phyloP scores from a whole-genome alignment of 139 green algal species.

The Chlamydomonas sphaeroides region DNA sequence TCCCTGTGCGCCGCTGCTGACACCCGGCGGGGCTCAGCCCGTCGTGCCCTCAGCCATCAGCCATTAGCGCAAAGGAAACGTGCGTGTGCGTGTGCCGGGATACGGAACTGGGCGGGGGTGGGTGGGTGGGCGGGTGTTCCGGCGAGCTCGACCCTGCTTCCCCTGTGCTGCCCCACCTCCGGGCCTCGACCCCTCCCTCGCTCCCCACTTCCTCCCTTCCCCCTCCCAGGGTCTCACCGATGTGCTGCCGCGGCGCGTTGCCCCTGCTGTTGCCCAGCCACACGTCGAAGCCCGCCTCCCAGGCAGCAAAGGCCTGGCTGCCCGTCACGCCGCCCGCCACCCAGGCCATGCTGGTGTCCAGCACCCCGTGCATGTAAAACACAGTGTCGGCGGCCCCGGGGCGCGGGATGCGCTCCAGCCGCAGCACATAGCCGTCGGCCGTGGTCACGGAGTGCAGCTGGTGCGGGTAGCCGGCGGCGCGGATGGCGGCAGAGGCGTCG shows the following conservation, averaged over 20 bases:
- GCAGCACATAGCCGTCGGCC: slow-evolving; percentile 78
- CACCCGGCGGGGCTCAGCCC: too few species aligned
- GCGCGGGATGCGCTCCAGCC: slow-evolving; percentile 85
- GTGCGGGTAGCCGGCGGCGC: slow-evolving; percentile 63
- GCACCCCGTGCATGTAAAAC: slow-evolving; percentile 88
- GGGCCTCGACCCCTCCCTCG: too few species aligned
- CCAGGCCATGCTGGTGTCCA: slow-evolving; percentile 94
- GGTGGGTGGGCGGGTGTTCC: too few species aligned
- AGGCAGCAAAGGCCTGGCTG: slow-evolving; percentile 91
- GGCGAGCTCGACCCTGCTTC: too few species aligned
- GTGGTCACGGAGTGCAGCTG: slow-evolving; percentile 60
- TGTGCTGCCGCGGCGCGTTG: slow-evolving; percentile 84
- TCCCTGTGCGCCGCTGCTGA: too few species aligned
- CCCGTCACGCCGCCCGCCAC: slow-evolving; percentile 83
- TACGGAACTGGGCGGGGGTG: too few species aligned
- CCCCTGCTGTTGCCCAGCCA: slow-evolving; percentile 91
- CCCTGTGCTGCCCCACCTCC: too few species aligned
- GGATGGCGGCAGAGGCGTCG: slow-evolving; percentile 35
- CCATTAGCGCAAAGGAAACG: too few species aligned
- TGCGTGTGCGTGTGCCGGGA: too few species aligned
- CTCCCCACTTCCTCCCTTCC: too few species aligned
- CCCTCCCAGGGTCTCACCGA: slow-evolving; percentile 31
- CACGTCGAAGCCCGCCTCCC: slow-evolving; percentile 92
- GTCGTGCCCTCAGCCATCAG: too few species aligned
- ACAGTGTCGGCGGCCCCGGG: slow-evolving; percentile 71